Evolutionary conservation across 805 yeast species (phyloP), one percentile per base, ranked within the genome.

Genomic region (Wickerhamomyces hampshirensis): DNA sequence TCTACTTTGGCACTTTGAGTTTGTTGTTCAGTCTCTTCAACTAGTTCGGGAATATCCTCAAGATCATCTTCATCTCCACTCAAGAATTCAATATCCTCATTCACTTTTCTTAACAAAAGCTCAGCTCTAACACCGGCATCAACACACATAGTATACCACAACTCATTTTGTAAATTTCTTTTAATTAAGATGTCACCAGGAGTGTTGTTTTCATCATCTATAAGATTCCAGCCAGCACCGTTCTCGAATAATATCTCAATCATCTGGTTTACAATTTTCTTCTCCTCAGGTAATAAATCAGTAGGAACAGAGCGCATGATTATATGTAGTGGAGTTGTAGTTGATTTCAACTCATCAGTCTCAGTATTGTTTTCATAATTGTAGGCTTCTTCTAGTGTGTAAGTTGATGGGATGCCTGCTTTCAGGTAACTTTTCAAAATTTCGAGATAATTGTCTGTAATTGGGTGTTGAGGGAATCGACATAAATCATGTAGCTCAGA

Each of bases 91-190:
- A 50, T 38, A 26, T 82, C 64, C 40, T 79, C 88, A 39, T 72
- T 68, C 29, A 88, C 71, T 50, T 80, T 82, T 42, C 96, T 68
- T 43, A 91, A 65, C 15, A 89, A 62, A 26, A 89, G 66, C 56
- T 89, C 97, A 0, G 96, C 93, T 41, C 95, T 69, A 1, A 86
- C 91, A 30, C 98, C 98, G 1, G 96, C 96, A 41, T 76, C 80
- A 1, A 89, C 84, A 31, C 75, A 55, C 33, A 63, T 48, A 12
- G 59, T 53, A 47, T 76, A 77, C 26, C 84, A 62, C 17, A 62
- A 61, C 5, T 65, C 55, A 1, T 51, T 59, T 50, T 50, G 57
- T 48, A 65, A 54, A 2, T 70, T 71, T 33, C 83, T 63, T 31
- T 77, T 72, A 26, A 70, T 59, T 17, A 89, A 66, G 6, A 88